Evolutionary conservation across 2,329 filamentous ascomycete genomes (phyloP), one percentile per base, ranked within the genome.

Genomic region (Neofusicoccum kwambonambiense): DNA sequence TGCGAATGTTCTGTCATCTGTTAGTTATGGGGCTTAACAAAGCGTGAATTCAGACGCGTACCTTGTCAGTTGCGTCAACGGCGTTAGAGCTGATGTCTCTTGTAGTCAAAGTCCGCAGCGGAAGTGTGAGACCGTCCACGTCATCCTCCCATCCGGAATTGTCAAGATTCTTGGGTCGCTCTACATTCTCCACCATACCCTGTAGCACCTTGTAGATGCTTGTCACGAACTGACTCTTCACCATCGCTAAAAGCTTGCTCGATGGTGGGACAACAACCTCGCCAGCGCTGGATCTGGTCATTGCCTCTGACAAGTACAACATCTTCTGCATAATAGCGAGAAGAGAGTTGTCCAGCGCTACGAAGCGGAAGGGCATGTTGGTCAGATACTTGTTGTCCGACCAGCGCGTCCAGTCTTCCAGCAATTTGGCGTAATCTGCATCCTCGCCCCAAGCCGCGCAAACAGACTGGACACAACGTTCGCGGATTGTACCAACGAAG

Each of bases 121-220:
- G 69, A 8, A 80, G 70, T 0, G 77, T 80, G 1, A 84, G 74
- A 63, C 81, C 77, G 67, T 86, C 82, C 39, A 84, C 76, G 64
- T 84, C 82, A 72, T 82, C 81, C 65, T 84, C 82, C 65, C 82
- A 82, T 8, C 81, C 80, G 22, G 80, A 79, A 51, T 89, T 87
- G 0, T 86, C 80, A 69, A 87, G 87, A 69, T 88, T 86, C 13
- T 88, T 77, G 3, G 89, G 85, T 65, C 88, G 87, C 78, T 98
- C 93, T 3, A 95, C 94, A 76, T 97, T 98, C 78, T 98, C 95
- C 1, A 99, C 93, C 88, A 99, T 94, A 22, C 94, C 95, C 71
- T 92, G 96, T 42, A 99, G 80, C 6, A 92, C 92, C 76, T 96
- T 96, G 78, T 98, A 98, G 49, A 99, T 81, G 65, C 93, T 97